Evolutionary conservation across 495 filamentous ascomycete species (phyloP), one percentile per base, ranked within the genome.

Genomic region (Astrocystis sublimbata): DNA sequence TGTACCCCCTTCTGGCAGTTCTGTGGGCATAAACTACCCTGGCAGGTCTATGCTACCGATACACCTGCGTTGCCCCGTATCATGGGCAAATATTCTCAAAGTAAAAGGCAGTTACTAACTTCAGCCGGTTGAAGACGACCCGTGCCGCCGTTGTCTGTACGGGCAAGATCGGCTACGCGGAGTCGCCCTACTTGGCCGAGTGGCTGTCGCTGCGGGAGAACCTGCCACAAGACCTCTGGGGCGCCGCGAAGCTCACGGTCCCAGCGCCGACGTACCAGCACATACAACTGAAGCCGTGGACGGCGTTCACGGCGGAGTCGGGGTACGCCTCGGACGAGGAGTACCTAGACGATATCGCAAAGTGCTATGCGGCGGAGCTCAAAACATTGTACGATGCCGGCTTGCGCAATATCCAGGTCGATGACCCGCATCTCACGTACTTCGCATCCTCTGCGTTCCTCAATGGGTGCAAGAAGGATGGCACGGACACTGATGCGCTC

Each of bases 371-470:
- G 64, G 81, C 72, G 57, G 79, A 81, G 72, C 77, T 92, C 23
- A 78, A 80, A 68, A 85, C 87, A 42, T 78, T 92, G n/a, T 91
- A 91, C 71, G 81, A 88, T 30, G 84, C 84, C 41, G 88, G 89
- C 1, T 79, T 85, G 63, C 79, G 88, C 13, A 91, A 91, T 64
- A 80, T 90, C n/a, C 88, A 90, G 73, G 85, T 87, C 49, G 89
- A 92, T 63, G 89, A 91, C 71, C 89, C 88, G 19, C 88, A 90
- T 59, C 78, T 92, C 58, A 88, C 58, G 81, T 85, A 92, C 70
- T 92, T 92, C 76, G 91, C 88, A 71, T 89, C 86, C 41, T 82
- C 89, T 41, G 86, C 88, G 68, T 90, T 92, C 83, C 78, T 89
- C 21, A 74, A 78, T 24, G 88, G 88, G 35, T 90, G 86, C 80